Percentiles rank a stretch among this genome's conserved stretches.
Conservation (phyloP, 169 alveolate genomes). For the Blepharisma undulans region DNA sequence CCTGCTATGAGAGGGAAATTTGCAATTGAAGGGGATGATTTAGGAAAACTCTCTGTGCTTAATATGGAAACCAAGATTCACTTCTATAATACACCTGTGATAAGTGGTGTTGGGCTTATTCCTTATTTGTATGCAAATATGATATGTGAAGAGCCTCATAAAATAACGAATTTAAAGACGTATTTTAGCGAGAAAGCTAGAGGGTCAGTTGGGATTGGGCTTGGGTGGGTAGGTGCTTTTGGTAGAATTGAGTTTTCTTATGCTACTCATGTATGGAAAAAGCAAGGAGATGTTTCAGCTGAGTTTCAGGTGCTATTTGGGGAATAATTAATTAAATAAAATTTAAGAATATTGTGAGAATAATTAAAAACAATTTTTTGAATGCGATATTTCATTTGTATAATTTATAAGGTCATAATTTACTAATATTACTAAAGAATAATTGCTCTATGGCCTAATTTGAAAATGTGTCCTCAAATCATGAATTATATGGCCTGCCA, state of each 20-base stretch:
- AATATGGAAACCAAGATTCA: background rate
- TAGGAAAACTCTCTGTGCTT: background rate
- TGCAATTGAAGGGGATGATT: background rate
- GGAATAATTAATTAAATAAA: background rate
- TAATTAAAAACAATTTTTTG: background rate
- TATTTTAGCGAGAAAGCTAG: conserved; percentile 2
- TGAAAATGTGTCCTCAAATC: background rate
- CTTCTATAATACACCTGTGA: background rate
- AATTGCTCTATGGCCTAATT: background rate
- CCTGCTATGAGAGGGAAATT: background rate
- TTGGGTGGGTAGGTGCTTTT: background rate
- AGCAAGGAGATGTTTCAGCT: conserved; percentile 14
- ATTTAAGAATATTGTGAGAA: background rate
- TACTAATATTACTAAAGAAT: no score
- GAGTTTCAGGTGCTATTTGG: conserved; percentile 27
- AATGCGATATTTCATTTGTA: no score
- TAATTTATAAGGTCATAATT: no score
- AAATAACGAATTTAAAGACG: background rate
- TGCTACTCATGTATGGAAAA: background rate
- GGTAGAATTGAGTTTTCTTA: conserved; percentile 25
- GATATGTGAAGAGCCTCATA: background rate
- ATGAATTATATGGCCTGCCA: background rate
- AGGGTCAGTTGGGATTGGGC: conserved; percentile 27
- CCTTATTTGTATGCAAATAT: conserved; percentile 23
- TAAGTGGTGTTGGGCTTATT: background rate